phyloP scores from a whole-genome alignment of 2,329 filamentous ascomycete genomes.

The Colletotrichum truncatum region DNA sequence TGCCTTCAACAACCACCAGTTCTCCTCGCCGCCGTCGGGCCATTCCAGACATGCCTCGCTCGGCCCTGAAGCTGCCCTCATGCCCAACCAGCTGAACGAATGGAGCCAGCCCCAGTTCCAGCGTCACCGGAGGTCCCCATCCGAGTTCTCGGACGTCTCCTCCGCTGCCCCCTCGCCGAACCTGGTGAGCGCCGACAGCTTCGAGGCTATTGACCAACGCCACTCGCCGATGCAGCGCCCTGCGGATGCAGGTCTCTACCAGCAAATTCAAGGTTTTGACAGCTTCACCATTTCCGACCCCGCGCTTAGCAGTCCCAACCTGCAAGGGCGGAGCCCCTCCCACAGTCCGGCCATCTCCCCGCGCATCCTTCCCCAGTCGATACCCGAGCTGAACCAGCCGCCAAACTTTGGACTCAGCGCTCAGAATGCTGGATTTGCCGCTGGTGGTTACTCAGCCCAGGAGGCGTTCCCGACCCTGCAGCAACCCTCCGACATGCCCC shows the following conservation, averaged over 20 bases:
- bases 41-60: constrained; percentile 68
- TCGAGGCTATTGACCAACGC: constrained; percentile 75
- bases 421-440: constrained; percentile 49
- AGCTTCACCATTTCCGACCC: constrained; percentile 83
- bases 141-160: constrained; percentile 92
- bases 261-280: constrained; percentile 80
- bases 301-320: constrained; percentile 70
- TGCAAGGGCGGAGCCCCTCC: constrained; percentile 82
- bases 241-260: constrained; percentile 77
- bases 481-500: constrained; percentile 69
- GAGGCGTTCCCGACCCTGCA: constrained; percentile 64
- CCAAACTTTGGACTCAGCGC: constrained; percentile 53
- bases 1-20: constrained; percentile 64
- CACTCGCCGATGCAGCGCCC: constrained; percentile 84
- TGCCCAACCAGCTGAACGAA: constrained; percentile 60
- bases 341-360: constrained; percentile 76
- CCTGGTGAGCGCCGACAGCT: constrained; percentile 78
- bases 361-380: constrained; percentile 65
- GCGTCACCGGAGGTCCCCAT: constrained; percentile 83
- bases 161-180: constrained; percentile 88
- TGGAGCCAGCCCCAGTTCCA: constrained; percentile 74
- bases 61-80: constrained; percentile 65
- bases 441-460: constrained; percentile 44
- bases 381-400: constrained; percentile 62
- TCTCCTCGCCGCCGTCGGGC: constrained; percentile 55